Conservation (phyloP, 257 asterid species). For the Solanum chiquidenum region DNA sequence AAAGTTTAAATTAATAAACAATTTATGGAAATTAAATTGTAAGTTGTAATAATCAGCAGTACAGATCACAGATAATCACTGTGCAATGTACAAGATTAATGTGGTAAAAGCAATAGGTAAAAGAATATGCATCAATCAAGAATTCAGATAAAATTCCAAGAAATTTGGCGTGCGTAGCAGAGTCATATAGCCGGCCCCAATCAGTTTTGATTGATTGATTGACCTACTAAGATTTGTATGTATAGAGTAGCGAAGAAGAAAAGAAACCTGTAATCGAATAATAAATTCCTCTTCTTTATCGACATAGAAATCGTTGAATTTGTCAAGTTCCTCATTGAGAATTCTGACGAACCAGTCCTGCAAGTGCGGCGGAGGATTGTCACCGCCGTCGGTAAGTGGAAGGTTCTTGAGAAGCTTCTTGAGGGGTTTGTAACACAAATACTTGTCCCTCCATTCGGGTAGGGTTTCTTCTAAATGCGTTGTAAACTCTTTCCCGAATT, state of each 20-base stretch:
- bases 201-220: not conserved
- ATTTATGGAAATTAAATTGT: not conserved
- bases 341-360: constrained; percentile 65
- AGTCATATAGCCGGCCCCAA: not conserved
- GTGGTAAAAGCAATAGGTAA: not conserved
- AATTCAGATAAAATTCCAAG: not conserved
- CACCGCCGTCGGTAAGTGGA: constrained; percentile 15
- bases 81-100: not conserved
- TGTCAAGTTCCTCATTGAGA: constrained; percentile 63
- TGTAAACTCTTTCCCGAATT: constrained; percentile 74
- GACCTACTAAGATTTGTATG: not conserved
- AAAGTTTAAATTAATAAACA: not conserved
- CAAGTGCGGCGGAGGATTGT: constrained; percentile 16
- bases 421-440: constrained; percentile 67
- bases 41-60: not conserved
- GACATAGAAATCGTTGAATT: constrained; percentile 93
- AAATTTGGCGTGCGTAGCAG: not conserved
- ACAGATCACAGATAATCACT: not conserved
- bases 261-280: constrained; percentile 70
- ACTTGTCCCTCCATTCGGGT: constrained; percentile 92
- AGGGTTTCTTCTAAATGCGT: constrained; percentile 71
- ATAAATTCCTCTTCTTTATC: constrained; percentile 87
- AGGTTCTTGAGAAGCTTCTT: constrained; percentile 71
- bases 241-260: not conserved
- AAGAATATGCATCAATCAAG: not conserved